Base-by-base conservation (phyloP, 495 filamentous ascomycete species). In the Xylaria cubensis region DNA sequence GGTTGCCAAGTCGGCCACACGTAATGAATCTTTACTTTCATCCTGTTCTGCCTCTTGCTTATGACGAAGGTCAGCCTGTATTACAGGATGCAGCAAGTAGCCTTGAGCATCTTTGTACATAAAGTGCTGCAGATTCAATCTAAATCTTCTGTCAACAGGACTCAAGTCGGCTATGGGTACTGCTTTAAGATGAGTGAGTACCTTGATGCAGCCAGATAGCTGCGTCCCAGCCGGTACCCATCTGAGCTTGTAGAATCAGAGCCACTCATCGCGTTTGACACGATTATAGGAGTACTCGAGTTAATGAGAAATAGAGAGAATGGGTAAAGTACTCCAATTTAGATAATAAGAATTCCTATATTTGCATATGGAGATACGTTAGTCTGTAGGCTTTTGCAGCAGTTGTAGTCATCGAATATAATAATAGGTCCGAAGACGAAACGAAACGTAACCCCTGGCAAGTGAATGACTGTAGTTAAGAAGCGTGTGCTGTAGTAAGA, bases 71-170 rank as follows among this genome's bases (percentile, higher is more conserved):
- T 34, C 10, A 19, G 42, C 56, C 29, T 62, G 67, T 19, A 69
- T 62, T 9, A 39, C 29, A 17, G 67, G 67, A 53, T 69, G 67
- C 41, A 69, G n/a, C 7, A 69, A 29, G 29, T 34, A 69, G 12
- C n/a, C 42, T 12, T 62, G 42, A 24, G 67, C 42, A 58, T 62
- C 56, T 39, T 62, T 69, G 6, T 32, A 69, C 67, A 69, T 62
- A 44, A 62, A 69, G 29, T 69, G 67, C 12, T 69, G 67, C 8
- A 69, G 19, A 41, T 69, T 69, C 56, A 69, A 44, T 24, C 67
- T 69, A 13, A 8, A 51, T 3, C 17, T n/a, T 24, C 51, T 62
- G 42, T 69, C 24, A 69, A 19, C 41, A 13, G 2, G 9, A 50
- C 41, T 36, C 7, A n/a, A 21, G 1, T 48, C 5, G 2, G n/a